These are phyloP conservation scores for Metschnikowia shivogae DNA, from an alignment of 805 yeast genomes.

Conservation along the genomic window DNA sequence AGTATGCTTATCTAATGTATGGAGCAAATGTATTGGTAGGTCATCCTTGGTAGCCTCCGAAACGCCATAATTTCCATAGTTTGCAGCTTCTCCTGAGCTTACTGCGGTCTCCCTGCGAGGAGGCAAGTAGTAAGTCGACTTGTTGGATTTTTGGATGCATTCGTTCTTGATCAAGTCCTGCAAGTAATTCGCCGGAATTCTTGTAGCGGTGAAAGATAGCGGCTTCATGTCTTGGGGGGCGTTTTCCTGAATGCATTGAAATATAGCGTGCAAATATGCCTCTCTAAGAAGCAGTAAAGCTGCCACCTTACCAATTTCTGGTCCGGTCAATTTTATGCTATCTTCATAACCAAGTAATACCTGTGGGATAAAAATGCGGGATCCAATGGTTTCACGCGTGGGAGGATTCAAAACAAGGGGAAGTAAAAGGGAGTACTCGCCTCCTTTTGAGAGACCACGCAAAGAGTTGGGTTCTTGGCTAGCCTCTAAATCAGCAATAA, in stretches of 20 bases:
- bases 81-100: neutral
- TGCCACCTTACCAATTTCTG: neutral
- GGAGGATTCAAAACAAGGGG: constrained; percentile 14
- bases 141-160: constrained; percentile 7
- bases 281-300: neutral
- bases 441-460: constrained; percentile 6
- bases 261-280: neutral
- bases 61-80: neutral
- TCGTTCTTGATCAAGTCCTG: constrained; percentile 12
- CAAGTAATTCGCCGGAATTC: constrained; percentile 12
- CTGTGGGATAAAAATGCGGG: constrained; percentile 2
- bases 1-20: constrained; percentile 48
- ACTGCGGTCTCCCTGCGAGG: constrained; percentile 5
- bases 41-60: constrained; percentile 3
- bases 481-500: neutral
- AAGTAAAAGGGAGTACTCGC: constrained; percentile 10
- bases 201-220: neutral
- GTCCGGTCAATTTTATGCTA: neutral
- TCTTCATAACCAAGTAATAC: constrained; percentile 5
- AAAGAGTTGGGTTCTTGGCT: neutral
- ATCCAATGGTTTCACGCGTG: neutral
- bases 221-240: neutral
- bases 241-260: neutral
- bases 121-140: constrained; percentile 15
- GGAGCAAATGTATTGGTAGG: constrained; percentile 48